phyloP scores from a whole-genome alignment of 192 early-diverging fungal species.

The Chytriomyces confervae region DNA sequence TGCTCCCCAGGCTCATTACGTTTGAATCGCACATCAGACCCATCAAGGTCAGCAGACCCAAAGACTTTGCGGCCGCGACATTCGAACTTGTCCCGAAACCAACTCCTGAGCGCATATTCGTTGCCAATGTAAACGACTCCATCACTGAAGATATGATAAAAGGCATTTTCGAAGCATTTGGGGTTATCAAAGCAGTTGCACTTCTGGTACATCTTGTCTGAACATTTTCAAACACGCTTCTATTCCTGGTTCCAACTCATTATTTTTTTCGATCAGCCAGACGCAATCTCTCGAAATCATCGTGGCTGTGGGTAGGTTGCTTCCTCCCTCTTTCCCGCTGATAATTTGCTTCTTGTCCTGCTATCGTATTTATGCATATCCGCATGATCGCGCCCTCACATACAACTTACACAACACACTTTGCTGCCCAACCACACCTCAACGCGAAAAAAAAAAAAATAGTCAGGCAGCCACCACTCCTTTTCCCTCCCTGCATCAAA shows the following conservation, averaged over 20 bases:
- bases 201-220: constrained; percentile 59
- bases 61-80: constrained; percentile 74
- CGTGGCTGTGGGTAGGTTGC: constrained; percentile 77
- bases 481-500: neutral
- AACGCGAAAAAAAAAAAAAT: neutral
- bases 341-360: constrained; percentile 35
- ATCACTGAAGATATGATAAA: constrained; percentile 75
- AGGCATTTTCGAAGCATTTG: constrained; percentile 86
- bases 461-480: neutral
- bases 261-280: constrained; percentile 57
- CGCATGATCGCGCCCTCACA: no score
- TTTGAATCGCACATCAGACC: constrained; percentile 38
- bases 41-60: constrained; percentile 84
- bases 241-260: neutral
- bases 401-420: no score
- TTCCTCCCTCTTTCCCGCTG: constrained; percentile 12
- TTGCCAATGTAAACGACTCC: constrained; percentile 81
- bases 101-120: constrained; percentile 73
- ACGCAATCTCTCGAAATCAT: constrained; percentile 72
- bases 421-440: no score
- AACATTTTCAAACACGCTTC: neutral
- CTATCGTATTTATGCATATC: constrained; percentile 3
- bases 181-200: constrained; percentile 71
- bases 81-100: constrained; percentile 69
- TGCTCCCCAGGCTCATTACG: no score